These are phyloP conservation scores for Solanum medicagineum DNA, from an alignment of 257 asterid species.

Conservation along the genomic window DNA sequence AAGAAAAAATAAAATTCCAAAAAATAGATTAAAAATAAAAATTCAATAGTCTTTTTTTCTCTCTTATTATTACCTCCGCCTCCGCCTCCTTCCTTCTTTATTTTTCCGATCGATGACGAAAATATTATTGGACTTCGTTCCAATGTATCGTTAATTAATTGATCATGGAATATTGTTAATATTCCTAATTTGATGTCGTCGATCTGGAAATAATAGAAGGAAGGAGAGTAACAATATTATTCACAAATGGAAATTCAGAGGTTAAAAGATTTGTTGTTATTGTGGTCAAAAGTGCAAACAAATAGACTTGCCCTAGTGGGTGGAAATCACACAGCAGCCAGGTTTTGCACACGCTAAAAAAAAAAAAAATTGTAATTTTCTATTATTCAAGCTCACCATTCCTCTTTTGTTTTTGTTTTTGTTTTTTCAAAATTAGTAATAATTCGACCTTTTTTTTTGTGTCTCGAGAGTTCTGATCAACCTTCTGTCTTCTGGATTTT, in stretches of 20 bases:
- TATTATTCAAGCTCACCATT: neutral
- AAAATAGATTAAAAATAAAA: neutral
- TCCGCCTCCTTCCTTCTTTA: constrained; percentile 6
- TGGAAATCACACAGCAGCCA: constrained; percentile 41
- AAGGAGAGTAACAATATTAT: neutral
- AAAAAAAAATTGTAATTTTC: neutral
- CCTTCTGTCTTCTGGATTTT: neutral
- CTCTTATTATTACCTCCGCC: neutral
- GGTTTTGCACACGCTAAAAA: constrained; percentile 40
- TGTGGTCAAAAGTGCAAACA: constrained; percentile 11
- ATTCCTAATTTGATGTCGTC: neutral
- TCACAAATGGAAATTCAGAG: constrained; percentile 27
- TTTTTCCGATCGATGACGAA: constrained; percentile 1
- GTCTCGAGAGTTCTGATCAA: neutral
- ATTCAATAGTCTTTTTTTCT: neutral
- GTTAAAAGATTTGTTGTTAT: constrained; percentile 7
- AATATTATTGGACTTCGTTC: constrained; percentile 1
- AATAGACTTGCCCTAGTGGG: constrained; percentile 31
- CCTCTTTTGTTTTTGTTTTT: neutral
- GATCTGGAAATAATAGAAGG: constrained; percentile 13
- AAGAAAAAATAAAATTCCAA: neutral
- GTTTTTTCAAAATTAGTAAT: neutral
- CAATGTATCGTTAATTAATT: neutral
- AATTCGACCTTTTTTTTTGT: neutral
- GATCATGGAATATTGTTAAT: neutral